Evolutionary conservation across 2,329 filamentous ascomycete species (phyloP), one percentile per base, ranked within the genome.

Genomic region (Aphanocladium album): DNA sequence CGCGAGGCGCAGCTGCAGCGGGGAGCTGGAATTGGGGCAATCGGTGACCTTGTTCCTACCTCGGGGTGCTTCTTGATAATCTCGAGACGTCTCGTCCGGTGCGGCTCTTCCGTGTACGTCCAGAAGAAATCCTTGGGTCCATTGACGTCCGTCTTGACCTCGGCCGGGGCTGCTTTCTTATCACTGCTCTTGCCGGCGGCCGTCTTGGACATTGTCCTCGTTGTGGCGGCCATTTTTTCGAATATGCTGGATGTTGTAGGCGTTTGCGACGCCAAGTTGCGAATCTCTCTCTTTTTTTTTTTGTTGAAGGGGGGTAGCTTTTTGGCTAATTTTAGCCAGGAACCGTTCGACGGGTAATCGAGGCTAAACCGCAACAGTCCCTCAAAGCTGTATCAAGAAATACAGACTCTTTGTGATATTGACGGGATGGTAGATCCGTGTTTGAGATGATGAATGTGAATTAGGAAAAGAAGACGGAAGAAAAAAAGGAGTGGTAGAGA

Each of bases 11-110:
- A 45, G 30, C 21, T n/a, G 27, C 30, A n/a, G n/a, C n/a, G 17
- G 19, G 16, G 39, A 56, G 21, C 19, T 35, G 37, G 61, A 55
- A 35, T 63, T 61, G 51, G 53, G 9, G 41, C 33, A 35, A 12
- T 35, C 33, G 33, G n/a, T n/a, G n/a, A n/a, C n/a, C n/a, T 35
- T 6, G 12, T 35, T 65, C 72, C 21, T 78, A 93, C 92, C 83
- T 99, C 93, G 51, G 95, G 95, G 73, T 99, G 93, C 60, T 93
- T 93, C 79, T 97, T 98, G 77, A 99, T 98, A 69, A 99, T 99
- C 64, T 92, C 91, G 68, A 93, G 85, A 61, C 95, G 85, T 67
- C 95, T 83, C 35, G 93, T 95, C 67, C 92, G 86, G 76, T 99
- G 95, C 64, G 95, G 95, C 77, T 99, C 95, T 75, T 99, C 95